Percentiles rank a stretch among this genome's conserved stretches.
These are phyloP conservation scores for Ambrosia trifida DNA, from an alignment of 129 eudicot genomes.

Conservation along the genomic window DNA sequence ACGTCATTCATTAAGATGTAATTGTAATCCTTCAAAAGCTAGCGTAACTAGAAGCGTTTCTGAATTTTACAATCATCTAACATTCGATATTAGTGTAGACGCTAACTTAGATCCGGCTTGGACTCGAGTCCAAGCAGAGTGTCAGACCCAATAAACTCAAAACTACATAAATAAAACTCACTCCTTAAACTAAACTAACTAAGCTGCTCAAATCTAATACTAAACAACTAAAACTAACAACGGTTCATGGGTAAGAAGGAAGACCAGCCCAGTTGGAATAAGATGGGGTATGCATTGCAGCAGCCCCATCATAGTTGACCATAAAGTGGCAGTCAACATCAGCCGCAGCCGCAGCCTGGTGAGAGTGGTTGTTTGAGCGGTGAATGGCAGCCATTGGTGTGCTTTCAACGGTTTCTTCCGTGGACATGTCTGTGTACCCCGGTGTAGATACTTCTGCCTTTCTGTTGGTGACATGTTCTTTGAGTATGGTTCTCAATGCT, in stretches of 20 bases:
- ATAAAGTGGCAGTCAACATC: slow-evolving; percentile 44
- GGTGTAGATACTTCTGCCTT: slow-evolving; percentile 30
- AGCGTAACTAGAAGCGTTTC: not conserved
- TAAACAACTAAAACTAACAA: not conserved
- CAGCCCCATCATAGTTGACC: slow-evolving; percentile 38
- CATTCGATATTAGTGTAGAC: not conserved
- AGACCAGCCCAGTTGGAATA: slow-evolving; percentile 49
- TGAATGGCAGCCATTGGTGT: slow-evolving; percentile 38
- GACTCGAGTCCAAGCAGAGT: too few species aligned
- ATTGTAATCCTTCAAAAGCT: not conserved
- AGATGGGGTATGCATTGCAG: slow-evolving; percentile 38
- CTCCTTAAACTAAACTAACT: slow-evolving; percentile 4
- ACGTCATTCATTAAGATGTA: not conserved
- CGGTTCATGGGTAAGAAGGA: slow-evolving; percentile 53
- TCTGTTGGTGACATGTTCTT: slow-evolving; percentile 48
- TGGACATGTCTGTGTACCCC: slow-evolving; percentile 56
- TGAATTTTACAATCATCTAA: not conserved
- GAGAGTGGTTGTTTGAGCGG: slow-evolving; percentile 30
- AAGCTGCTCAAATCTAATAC: not conserved
- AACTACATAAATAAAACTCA: not conserved
- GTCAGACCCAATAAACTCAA: not conserved
- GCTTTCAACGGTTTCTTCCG: slow-evolving; percentile 80
- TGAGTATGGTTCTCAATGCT: slow-evolving; percentile 62
- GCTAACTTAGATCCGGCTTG: not conserved
- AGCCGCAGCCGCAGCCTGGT: not conserved